These are phyloP conservation scores for Plasmodium sp. DNA, from an alignment of 169 alveolate species.

Conservation along the genomic window DNA sequence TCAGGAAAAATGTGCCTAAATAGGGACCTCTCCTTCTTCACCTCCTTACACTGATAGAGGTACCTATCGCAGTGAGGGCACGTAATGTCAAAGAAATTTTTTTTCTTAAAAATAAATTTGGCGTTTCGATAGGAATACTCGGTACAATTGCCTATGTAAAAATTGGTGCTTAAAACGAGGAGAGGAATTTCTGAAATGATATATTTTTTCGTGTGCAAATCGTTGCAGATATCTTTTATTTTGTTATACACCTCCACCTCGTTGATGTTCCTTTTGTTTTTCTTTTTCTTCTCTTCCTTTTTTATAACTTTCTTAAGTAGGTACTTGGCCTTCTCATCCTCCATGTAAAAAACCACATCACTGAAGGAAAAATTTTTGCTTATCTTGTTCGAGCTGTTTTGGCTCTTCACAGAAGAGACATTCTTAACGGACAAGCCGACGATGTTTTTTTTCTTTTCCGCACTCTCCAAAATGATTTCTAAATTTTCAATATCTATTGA, in stretches of 20 bases:
- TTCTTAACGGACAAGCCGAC: slow-evolving; percentile 23
- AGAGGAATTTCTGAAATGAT: slow-evolving; percentile 18
- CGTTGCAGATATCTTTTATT: slow-evolving; percentile 6
- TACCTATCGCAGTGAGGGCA: slow-evolving; percentile 63
- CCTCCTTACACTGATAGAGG: slow-evolving; percentile 32
- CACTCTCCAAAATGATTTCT: slow-evolving; percentile 32
- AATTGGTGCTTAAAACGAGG: slow-evolving; percentile 25
- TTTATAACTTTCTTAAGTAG: slow-evolving; percentile 26
- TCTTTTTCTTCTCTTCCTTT: slow-evolving; percentile 34
- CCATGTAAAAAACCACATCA: slow-evolving; percentile 37
- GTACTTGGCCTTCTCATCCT: slow-evolving; percentile 52
- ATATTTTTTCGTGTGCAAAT: slow-evolving; percentile 27
- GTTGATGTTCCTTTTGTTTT: slow-evolving; percentile 41
- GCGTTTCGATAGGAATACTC: slow-evolving; percentile 17
- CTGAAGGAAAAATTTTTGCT: slow-evolving; percentile 36
- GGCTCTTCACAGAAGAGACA: slow-evolving; percentile 8
- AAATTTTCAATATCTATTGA: slow-evolving; percentile 52
- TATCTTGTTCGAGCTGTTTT: slow-evolving; percentile 2
- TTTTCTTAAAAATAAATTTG: slow-evolving; percentile 39
- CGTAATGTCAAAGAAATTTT: slow-evolving; percentile 12
- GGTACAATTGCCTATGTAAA: slow-evolving; percentile 11
- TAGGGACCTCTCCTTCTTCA: slow-evolving; percentile 26
- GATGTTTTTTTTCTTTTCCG: slow-evolving; percentile 40
- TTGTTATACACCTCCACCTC: slow-evolving; percentile 38
- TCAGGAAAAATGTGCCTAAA: slow-evolving; percentile 1